Evolutionary conservation across 2,329 filamentous ascomycete species (phyloP).

Genomic region (Geosmithia putterillii): DNA sequence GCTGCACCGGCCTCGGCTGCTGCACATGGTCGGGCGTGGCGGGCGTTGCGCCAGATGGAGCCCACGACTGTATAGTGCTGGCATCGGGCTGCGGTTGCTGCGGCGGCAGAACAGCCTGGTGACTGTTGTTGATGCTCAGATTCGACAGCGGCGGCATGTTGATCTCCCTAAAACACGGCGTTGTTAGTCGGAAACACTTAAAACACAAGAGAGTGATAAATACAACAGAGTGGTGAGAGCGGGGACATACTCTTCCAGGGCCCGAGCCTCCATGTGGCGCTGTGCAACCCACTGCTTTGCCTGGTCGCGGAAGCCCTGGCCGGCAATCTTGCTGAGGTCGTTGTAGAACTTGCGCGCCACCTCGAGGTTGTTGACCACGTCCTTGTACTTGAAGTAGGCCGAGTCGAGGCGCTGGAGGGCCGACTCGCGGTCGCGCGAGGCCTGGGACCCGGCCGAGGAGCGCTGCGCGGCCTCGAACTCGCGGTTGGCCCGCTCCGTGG

Average conservation of each 20-base stretch:
- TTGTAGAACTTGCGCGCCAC: constrained; percentile 95
- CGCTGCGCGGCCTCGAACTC: constrained; percentile 65
- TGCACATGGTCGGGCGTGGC: constrained; percentile 39
- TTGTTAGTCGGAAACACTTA: neutral
- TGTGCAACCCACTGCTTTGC: constrained; percentile 71
- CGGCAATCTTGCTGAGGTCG: constrained; percentile 79
- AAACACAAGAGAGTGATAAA: neutral
- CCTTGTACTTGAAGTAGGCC: constrained; percentile 92
- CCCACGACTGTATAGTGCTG: constrained; percentile 46
- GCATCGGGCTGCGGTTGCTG: constrained; percentile 24
- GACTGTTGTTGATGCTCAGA: constrained; percentile 18
- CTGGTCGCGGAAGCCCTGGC: constrained; percentile 61
- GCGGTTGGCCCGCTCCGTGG: constrained; percentile 63
- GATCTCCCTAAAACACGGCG: constrained; percentile 26
- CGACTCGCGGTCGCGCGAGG: constrained; percentile 64
- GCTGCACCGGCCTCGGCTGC: constrained; percentile 36
- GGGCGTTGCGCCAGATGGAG: constrained; percentile 14
- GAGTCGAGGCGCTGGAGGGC: constrained; percentile 81
- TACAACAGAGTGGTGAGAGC: neutral
- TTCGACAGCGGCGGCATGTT: constrained; percentile 37
- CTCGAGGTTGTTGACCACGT: constrained; percentile 84
- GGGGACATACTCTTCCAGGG: constrained; percentile 56
- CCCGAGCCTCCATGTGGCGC: constrained; percentile 67
- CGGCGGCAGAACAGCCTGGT: constrained; percentile 4
- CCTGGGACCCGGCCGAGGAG: constrained; percentile 39